phyloP scores from a whole-genome alignment of 1,139 yeast genomes.

The Kodamaea sp. region DNA sequence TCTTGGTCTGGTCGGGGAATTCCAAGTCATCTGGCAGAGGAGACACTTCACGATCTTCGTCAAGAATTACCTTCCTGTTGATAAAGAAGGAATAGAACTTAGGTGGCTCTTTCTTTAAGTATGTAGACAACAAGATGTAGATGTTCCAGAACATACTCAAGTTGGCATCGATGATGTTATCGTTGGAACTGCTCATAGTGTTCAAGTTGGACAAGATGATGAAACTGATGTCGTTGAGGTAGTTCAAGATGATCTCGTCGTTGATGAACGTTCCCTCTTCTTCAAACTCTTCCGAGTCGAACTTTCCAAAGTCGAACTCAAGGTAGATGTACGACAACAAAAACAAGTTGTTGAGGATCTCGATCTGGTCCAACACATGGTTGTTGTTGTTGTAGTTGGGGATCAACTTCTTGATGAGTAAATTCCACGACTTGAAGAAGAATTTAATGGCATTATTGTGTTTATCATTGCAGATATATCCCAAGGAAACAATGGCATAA shows the following conservation, averaged over 20 bases:
- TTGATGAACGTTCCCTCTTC: slow-evolving; percentile 16
- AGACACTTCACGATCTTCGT: slow-evolving; percentile 1
- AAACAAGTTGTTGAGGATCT: slow-evolving; percentile 37
- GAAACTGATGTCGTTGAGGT: slow-evolving; percentile 43
- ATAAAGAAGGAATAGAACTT: slow-evolving; percentile 38
- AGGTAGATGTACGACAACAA: slow-evolving; percentile 33
- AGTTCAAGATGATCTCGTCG: slow-evolving; percentile 37
- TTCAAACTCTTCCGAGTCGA: slow-evolving; percentile 13
- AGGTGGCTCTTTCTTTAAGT: slow-evolving; percentile 39
- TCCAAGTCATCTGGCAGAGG: no score
- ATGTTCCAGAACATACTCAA: slow-evolving; percentile 45
- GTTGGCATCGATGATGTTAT: slow-evolving; percentile 23
- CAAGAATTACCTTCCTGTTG: slow-evolving; percentile 22
- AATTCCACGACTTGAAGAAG: slow-evolving; percentile 46
- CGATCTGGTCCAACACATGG: slow-evolving; percentile 41
- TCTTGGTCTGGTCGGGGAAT: background rate
- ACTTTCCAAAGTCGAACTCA: slow-evolving; percentile 26
- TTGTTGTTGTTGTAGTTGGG: slow-evolving; percentile 36
- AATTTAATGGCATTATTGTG: slow-evolving; percentile 27
- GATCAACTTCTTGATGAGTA: slow-evolving; percentile 43
- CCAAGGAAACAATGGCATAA: slow-evolving; percentile 18
- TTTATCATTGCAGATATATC: slow-evolving; percentile 15
- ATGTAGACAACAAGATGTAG: slow-evolving; percentile 41
- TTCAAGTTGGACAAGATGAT: slow-evolving; percentile 20
- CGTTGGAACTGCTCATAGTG: slow-evolving; percentile 14